Conservation (phyloP, 2,329 filamentous ascomycete genomes). For the Coniochaeta sp. region DNA sequence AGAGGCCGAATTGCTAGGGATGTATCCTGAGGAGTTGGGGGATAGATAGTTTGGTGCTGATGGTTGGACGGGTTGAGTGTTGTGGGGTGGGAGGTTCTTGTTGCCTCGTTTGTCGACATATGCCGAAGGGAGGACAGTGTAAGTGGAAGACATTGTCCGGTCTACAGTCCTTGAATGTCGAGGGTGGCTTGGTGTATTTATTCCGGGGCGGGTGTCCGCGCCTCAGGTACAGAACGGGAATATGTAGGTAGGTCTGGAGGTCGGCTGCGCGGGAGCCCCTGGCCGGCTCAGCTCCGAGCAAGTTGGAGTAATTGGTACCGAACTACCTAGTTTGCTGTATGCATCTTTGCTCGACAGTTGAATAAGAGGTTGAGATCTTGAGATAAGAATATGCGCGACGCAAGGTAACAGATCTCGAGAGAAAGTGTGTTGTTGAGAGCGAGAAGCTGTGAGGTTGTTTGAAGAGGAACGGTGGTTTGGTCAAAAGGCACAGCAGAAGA, state of each 20-base stretch:
- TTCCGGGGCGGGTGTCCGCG: background rate
- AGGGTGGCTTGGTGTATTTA: slow-evolving; percentile 3
- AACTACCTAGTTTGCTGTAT: background rate
- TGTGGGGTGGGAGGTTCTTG: slow-evolving; percentile 11
- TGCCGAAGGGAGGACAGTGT: slow-evolving; percentile 18
- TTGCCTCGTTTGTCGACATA: slow-evolving; percentile 14
- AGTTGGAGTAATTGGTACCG: background rate
- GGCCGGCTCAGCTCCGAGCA: background rate
- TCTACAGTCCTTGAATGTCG: background rate
- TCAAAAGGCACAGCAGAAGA: background rate
- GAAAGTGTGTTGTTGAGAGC: background rate
- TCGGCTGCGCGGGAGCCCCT: background rate
- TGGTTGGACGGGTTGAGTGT: slow-evolving; percentile 11
- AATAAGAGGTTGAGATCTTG: background rate
- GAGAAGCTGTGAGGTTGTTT: background rate
- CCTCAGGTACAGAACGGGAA: background rate
- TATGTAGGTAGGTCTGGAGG: background rate
- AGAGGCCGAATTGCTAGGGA: slow-evolving; percentile 30
- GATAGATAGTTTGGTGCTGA: slow-evolving; percentile 30
- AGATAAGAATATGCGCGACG: background rate
- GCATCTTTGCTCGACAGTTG: background rate
- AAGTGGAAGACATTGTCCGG: slow-evolving; percentile 21
- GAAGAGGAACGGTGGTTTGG: too few relatives aligned
- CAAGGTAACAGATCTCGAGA: background rate
- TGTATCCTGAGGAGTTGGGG: slow-evolving; percentile 33